These are phyloP conservation scores for Pyrus pyrifolia DNA, from an alignment of 306 rosid species.

Conservation along the genomic window DNA sequence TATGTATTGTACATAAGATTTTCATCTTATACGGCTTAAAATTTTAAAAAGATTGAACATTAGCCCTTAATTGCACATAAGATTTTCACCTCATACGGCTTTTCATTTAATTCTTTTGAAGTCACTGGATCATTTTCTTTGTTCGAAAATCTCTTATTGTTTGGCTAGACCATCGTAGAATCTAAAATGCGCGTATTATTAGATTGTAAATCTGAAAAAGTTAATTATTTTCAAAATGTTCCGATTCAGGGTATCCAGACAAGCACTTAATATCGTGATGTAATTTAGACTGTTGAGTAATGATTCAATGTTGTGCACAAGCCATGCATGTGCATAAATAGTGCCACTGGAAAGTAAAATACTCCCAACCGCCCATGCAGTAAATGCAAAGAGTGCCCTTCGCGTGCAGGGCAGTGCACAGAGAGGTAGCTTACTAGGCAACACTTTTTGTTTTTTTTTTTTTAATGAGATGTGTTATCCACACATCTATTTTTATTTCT, in stretches of 20 bases:
- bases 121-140: neutral
- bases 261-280: neutral
- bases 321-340: neutral
- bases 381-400: neutral
- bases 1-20: too few relatives aligned
- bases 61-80: too few relatives aligned
- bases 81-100: too few relatives aligned
- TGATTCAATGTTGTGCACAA: neutral
- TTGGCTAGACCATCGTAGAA: accelerated
- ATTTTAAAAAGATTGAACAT: too few relatives aligned
- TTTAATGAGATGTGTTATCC: too few relatives aligned
- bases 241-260: neutral
- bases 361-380: neutral
- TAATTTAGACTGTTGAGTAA: neutral
- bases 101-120: neutral
- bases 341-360: neutral
- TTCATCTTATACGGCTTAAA: too few relatives aligned
- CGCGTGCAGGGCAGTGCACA: neutral
- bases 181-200: neutral
- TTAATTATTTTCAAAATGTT: neutral
- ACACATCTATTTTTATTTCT: too few relatives aligned
- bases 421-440: neutral
- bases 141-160: neutral
- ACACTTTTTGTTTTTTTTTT: too few relatives aligned
- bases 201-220: neutral